Evolutionary conservation across 805 yeast species (phyloP).

Genomic region (Priceomyces carsonii): DNA sequence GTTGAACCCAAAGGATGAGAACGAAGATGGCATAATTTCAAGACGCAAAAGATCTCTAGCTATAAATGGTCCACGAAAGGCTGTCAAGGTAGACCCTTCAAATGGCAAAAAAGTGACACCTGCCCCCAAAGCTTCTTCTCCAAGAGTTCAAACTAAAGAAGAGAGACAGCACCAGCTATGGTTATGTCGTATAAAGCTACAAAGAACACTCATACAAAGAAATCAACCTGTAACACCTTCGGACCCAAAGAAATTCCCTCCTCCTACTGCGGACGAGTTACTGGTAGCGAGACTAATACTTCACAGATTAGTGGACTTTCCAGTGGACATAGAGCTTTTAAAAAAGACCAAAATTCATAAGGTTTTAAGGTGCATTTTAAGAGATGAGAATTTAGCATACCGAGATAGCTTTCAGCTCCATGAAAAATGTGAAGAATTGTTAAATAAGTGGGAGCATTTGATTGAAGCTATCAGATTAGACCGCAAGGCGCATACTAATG

Average conservation of each 20-base stretch:
- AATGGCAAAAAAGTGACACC: constrained; percentile 6
- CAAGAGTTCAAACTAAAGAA: constrained; percentile 26
- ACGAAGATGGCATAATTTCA: no score
- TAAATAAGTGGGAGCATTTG: constrained; percentile 41
- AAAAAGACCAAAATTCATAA: constrained; percentile 51
- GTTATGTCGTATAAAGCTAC: constrained; percentile 50
- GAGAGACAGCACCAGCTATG: constrained; percentile 47
- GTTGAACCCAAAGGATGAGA: no score
- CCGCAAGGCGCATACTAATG: constrained; percentile 12
- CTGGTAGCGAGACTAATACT: constrained; percentile 41
- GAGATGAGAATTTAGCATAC: constrained; percentile 39
- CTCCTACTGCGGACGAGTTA: constrained; percentile 47
- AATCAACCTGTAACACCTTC: constrained; percentile 39
- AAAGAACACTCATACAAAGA: constrained; percentile 49
- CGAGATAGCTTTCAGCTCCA: constrained; percentile 48
- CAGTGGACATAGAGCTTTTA: constrained; percentile 41
- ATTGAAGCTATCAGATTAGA: constrained; percentile 39
- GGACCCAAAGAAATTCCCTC: constrained; percentile 32
- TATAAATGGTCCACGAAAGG: constrained; percentile 6
- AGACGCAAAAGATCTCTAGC: constrained; percentile 1
- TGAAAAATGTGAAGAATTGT: constrained; percentile 41
- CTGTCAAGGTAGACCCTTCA: constrained; percentile 3
- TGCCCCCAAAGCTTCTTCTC: constrained; percentile 3
- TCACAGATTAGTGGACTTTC: constrained; percentile 42
- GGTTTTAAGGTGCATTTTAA: constrained; percentile 49